Evolutionary conservation across 257 asterid genomes (phyloP).

Genomic region (Avicennia marina): DNA sequence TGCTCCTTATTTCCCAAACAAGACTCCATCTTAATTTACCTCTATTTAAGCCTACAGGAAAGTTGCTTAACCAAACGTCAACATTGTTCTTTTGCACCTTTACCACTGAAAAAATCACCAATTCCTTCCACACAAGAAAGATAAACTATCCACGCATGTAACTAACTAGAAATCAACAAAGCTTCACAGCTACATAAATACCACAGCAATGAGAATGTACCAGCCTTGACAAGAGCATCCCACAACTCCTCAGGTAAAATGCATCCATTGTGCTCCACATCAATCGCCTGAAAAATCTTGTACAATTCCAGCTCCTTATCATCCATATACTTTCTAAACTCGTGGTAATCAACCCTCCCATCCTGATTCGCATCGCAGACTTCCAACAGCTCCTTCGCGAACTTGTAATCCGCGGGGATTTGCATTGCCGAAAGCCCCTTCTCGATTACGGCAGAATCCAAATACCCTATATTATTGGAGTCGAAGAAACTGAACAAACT

Average conservation of each 20-base stretch:
- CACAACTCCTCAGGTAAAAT: slow-evolving; percentile 95
- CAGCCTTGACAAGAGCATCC: slow-evolving; percentile 92
- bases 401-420: slow-evolving; percentile 90
- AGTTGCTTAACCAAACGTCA: neutral
- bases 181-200: neutral
- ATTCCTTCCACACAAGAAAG: no score
- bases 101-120: no score
- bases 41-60: neutral
- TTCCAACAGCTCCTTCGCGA: slow-evolving; percentile 79
- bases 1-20: no score
- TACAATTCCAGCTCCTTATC: slow-evolving; percentile 92
- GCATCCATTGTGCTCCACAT: slow-evolving; percentile 90
- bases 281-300: slow-evolving; percentile 91
- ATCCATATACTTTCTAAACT: slow-evolving; percentile 93
- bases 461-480: slow-evolving; percentile 57
- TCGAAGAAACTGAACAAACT: slow-evolving; percentile 78
- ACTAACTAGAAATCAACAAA: neutral
- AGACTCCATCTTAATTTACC: no score
- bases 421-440: slow-evolving; percentile 91
- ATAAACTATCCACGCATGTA: no score
- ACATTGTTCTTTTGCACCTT: neutral
- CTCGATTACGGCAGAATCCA: slow-evolving; percentile 65
- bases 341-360: slow-evolving; percentile 91
- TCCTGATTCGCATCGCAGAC: slow-evolving; percentile 88
- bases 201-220: slow-evolving; percentile 22